These are phyloP conservation scores for Beta vulgaris DNA, from an alignment of 148 eudicot genomes.

Conservation along the genomic window DNA sequence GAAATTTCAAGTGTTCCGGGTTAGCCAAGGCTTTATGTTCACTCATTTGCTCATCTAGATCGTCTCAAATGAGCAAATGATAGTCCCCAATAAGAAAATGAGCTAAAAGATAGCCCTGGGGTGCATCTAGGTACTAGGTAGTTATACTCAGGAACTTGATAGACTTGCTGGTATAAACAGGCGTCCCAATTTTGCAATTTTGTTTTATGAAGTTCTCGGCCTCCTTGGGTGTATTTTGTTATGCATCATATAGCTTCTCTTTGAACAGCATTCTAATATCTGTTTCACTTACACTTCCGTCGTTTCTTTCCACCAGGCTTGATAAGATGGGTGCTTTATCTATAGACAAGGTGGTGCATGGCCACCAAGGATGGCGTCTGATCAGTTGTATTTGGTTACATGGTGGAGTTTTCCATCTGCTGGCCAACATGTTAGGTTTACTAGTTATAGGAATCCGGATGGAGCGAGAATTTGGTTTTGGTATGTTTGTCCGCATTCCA, in stretches of 20 bases:
- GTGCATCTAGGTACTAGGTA: no score
- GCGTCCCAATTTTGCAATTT: not conserved
- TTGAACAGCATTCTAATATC: no score
- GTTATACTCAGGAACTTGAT: no score
- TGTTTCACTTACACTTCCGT: not conserved
- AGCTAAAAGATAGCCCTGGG: no score
- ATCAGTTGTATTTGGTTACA: slow-evolving; percentile 87
- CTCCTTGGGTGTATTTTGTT: not conserved
- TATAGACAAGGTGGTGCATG: slow-evolving; percentile 55
- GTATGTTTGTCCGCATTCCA: slow-evolving; percentile 36
- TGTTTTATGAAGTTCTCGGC: not conserved
- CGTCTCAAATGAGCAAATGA: no score
- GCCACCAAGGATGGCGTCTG: slow-evolving; percentile 83
- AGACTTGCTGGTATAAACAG: no score
- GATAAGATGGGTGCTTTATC: slow-evolving; percentile 89
- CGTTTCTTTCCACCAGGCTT: slow-evolving; percentile 39
- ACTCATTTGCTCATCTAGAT: no score
- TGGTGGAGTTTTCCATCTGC: slow-evolving; percentile 83
- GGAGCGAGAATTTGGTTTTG: slow-evolving; percentile 82
- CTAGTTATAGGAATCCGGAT: slow-evolving; percentile 75
- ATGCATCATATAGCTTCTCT: not conserved
- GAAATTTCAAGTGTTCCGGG: no score
- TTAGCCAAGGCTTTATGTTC: no score
- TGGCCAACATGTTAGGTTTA: slow-evolving; percentile 83
- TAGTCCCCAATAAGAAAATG: no score